Conservation (phyloP, 352 stramenopile species). For the Phytophthora crassamura region DNA sequence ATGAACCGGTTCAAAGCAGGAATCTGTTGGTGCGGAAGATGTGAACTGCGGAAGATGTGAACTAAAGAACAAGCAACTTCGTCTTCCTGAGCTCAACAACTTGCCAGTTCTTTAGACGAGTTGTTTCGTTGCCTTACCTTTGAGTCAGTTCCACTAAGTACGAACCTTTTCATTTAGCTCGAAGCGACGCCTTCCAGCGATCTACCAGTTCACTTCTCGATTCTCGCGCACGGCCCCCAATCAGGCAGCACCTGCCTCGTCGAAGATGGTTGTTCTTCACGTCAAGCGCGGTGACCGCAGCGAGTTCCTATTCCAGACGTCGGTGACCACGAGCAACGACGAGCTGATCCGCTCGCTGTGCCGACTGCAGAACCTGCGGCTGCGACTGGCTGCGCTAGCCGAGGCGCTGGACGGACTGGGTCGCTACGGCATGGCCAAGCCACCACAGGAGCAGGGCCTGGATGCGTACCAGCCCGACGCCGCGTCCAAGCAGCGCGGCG, state of each 20-base stretch:
- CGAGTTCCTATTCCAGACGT: constrained; percentile 93
- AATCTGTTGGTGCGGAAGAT: no score
- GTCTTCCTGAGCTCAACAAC: no score
- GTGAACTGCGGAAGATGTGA: no score
- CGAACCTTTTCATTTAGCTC: background rate
- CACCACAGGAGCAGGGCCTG: constrained; percentile 82
- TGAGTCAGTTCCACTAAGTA: no score
- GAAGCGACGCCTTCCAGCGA: constrained; percentile 1
- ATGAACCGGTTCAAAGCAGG: no score
- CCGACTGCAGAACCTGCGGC: constrained; percentile 80
- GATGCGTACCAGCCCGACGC: constrained; percentile 84
- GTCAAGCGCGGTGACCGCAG: constrained; percentile 90
- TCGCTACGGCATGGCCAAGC: constrained; percentile 89
- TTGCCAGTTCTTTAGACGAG: no score
- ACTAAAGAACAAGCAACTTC: no score
- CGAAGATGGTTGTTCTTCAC: constrained; percentile 88
- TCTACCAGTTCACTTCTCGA: constrained; percentile 3
- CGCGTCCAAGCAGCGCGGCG: constrained; percentile 58
- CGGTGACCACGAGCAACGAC: constrained; percentile 78
- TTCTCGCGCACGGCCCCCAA: background rate
- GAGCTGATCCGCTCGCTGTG: constrained; percentile 86
- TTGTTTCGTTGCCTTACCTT: no score
- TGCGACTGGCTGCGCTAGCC: constrained; percentile 74
- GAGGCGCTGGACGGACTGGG: constrained; percentile 83
- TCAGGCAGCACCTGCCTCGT: background rate